Base-by-base conservation (phyloP, 768 basidiomycete genomes). In the Leccinum sublutescens region DNA sequence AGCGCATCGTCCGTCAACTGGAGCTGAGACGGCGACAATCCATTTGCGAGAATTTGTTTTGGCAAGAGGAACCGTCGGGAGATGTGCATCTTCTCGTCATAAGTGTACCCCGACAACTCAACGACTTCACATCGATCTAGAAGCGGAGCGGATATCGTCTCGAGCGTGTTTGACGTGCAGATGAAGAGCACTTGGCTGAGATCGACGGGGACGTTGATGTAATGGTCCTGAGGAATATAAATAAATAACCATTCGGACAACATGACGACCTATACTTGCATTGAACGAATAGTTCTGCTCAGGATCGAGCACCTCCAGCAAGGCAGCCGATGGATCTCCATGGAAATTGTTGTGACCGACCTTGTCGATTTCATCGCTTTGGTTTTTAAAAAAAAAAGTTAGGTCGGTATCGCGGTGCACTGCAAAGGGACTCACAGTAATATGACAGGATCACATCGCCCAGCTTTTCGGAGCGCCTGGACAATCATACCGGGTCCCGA, bases 261-360 rank as follows among this genome's bases (percentile, higher is more conserved):
- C 52, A 36, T 12, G 33, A 54, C 17, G 6, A 52, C 2, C 2
- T 45, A 25, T 48, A 72, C 82, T 61, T 54, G 86, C 89, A 69
- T 88, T 90, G 68, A 92, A 92, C 0, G 84, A 80, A 68, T 89
- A 83, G 62, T 95, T 95, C 73, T 96, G 93, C 70, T 97, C 95
- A 0, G 95, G 95, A 70, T 97, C 95, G 54, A 98, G 79, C 0
- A 95, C 93, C 67, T 98, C 95, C 4, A 98, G 76, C 60, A 98
- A 73, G 0, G 95, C 95, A 40, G 95, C 95, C 3, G 84, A 85
- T 14, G 95, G 95, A 71, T 96, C 94, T 0, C 95, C 95, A 64
- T 96, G 94, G 76, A 91, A 90, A 67, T 90, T 93, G 64, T 83
- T 89, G 57, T 88, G 87, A 0, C 89, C 88, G 56, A 93, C 83